phyloP scores from a whole-genome alignment of 2,329 filamentous ascomycete species.

The Passalora sequoiae region DNA sequence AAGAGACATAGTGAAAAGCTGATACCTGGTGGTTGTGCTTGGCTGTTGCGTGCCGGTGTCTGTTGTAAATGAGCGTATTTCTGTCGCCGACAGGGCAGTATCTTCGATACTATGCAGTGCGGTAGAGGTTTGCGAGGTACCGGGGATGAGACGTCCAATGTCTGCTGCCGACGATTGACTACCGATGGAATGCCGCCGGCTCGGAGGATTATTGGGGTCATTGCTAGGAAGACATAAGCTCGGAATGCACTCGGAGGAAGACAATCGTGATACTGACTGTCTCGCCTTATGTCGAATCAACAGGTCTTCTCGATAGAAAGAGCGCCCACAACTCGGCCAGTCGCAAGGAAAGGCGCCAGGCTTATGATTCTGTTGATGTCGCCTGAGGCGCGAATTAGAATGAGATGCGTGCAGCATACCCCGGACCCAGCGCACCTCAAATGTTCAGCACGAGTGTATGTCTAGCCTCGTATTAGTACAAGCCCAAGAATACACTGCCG shows the following conservation, averaged over 20 bases:
- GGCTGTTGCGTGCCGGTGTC: constrained; percentile 8
- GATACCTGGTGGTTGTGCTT: constrained; percentile 20
- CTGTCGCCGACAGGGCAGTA: constrained; percentile 4
- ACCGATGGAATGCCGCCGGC: constrained; percentile 20
- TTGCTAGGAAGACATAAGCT: constrained; percentile 13
- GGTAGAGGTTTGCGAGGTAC: constrained; percentile 1
- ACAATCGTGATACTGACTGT: constrained; percentile 36
- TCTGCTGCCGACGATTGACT: constrained; percentile 21
- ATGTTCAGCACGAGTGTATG: constrained; percentile 46
- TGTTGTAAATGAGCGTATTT: constrained; percentile 5
- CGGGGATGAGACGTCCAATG: constrained; percentile 1
- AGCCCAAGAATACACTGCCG: background rate
- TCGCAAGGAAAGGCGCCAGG: constrained; percentile 40
- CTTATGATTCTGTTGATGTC: constrained; percentile 46
- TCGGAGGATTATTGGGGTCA: constrained; percentile 22
- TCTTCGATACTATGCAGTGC: constrained; percentile 3
- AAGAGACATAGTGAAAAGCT: constrained; percentile 16
- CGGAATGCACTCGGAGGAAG: background rate
- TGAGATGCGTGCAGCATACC: constrained; percentile 1
- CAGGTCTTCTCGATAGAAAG: constrained; percentile 43
- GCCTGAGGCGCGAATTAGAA: no score
- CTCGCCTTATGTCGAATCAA: constrained; percentile 42
- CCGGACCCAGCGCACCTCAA: constrained; percentile 41
- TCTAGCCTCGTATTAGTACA: constrained; percentile 27
- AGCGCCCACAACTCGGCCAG: constrained; percentile 38